Evolutionary conservation across 768 basidiomycete genomes (phyloP), one percentile per base, ranked within the genome.

Genomic region (Amyloporia xantha): DNA sequence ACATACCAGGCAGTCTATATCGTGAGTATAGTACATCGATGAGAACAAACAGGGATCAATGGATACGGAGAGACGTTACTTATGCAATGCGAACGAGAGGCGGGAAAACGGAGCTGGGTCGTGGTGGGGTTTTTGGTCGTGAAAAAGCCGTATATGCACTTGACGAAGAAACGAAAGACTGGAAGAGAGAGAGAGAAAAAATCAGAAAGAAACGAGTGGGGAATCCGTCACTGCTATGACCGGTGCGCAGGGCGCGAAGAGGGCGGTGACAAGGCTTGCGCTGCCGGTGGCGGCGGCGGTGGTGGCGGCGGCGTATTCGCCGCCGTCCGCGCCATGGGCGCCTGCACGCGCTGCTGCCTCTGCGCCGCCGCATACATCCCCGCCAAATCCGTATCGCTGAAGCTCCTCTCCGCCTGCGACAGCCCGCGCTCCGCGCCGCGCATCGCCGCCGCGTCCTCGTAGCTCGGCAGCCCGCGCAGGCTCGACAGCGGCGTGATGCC

Each of bases 401-500:
- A 55, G 57, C 57, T 58, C 15, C 57, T 37, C 49, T 55, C 54
- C 39, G 48, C 55, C 37, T 35, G 37, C 35, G 41, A 44, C 33
- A 50, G 23, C 42, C 39, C 43, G 21, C 37, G 26, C 42, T 42
- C 49, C 47, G 45, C 28, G 36, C 10, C n/a, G 28, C 51, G 50
- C 39, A 41, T 36, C 51, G 50, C 59, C 56, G 52, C 50, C 38
- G 54, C 65, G 55, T 91, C 91, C 56, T 90, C 91, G 57, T 98
- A 98, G 33, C 82, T 87, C 41, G 94, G 94, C 56, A 95, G 61
- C 5, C 87, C 91, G 23, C 70, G 72, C 71, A 84, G 73, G 57
- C 86, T 84, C 58, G 75, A 75, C 59, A 92, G 65, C 13, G 95
- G 92, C 9, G 86, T 82, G n/a, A 94, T 84, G 4, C 93, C 92